Base-by-base conservation (phyloP, 257 asterid species). In the Misopates orontium region DNA sequence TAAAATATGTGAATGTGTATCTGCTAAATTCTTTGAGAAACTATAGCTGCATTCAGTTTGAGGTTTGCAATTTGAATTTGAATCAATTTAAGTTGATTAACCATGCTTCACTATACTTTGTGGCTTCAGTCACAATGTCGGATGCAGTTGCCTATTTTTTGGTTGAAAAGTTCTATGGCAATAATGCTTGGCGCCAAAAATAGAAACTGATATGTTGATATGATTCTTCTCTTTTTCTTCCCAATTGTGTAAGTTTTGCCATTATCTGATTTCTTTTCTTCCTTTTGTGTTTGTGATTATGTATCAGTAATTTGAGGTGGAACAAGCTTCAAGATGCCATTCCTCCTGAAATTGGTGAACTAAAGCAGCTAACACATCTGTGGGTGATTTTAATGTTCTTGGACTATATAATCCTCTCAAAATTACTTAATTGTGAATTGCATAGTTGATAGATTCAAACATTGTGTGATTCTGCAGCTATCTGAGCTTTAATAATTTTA, bases 291-390 rank as follows among this genome's bases (percentile, higher is more conserved):
- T 22, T 36, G 42, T 36, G 42, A 8, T 36, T 36, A 36, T 36
- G 8, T 4, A 19, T 45, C 78, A 94, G 96, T 62, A 94, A 94
- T 75, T 83, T 90, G 82, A 88, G 99, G 86, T 90, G 99, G 98
- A 94, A 94, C 77, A 94, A 94, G 80, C 80, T 94, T 76, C 99
- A 94, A 87, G 98, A 94, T 72, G 82, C 71, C 71, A 88, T 94
- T 81, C 96, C 99, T 77, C 91, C 96, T 64, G 98, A 94, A 83
- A 90, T 90, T 60, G 98, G 96, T 45, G 99, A 94, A 81, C 78
- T 94, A 60, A 85, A 86, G 85, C 96, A 85, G 81, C 84, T 94
- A 54, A 94, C 96, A 19, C 99, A 94, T 77, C 99, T 94, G 98
- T 90, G 76, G 69, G 91, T 78, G 75, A 64, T 64, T 17, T 51